Evolutionary conservation across 2,329 filamentous ascomycete genomes (phyloP).

Genomic region (Scedosporium boydii): DNA sequence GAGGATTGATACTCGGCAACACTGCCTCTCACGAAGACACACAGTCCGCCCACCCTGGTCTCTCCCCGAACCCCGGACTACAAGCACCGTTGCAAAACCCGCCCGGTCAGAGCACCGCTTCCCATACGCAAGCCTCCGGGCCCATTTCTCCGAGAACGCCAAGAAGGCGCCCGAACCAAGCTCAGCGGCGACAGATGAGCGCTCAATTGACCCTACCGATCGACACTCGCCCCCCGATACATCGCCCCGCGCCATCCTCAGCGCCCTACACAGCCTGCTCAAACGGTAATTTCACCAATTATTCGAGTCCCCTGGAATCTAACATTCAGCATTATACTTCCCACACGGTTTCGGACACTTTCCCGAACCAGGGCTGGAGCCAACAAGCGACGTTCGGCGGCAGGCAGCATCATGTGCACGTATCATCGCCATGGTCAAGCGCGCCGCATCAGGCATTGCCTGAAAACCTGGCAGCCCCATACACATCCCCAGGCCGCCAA

Average conservation of each 20-base stretch:
- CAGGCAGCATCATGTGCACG: neutral
- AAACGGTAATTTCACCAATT: neutral
- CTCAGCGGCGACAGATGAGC: constrained; percentile 53
- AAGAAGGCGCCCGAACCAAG: constrained; percentile 50
- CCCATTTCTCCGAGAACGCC: constrained; percentile 17
- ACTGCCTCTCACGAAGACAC: too few relatives aligned
- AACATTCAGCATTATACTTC: neutral
- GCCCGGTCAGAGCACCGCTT: neutral
- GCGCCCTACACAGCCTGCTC: neutral
- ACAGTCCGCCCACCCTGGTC: too few relatives aligned
- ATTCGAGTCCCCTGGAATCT: neutral
- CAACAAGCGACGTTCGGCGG: neutral
- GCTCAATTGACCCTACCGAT: constrained; percentile 48
- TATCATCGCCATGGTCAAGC: neutral
- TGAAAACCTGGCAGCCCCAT: neutral
- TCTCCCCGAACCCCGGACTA: neutral
- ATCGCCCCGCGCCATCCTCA: neutral
- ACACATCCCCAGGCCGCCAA: neutral
- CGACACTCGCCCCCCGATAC: constrained; percentile 29
- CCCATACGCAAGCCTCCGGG: neutral
- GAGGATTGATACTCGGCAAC: too few relatives aligned
- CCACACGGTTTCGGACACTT: neutral
- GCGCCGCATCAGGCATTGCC: neutral
- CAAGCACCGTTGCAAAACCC: neutral
- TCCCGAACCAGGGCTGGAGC: neutral